phyloP scores from a whole-genome alignment of 1,139 yeast genomes.

The Candida tetrigidarum region DNA sequence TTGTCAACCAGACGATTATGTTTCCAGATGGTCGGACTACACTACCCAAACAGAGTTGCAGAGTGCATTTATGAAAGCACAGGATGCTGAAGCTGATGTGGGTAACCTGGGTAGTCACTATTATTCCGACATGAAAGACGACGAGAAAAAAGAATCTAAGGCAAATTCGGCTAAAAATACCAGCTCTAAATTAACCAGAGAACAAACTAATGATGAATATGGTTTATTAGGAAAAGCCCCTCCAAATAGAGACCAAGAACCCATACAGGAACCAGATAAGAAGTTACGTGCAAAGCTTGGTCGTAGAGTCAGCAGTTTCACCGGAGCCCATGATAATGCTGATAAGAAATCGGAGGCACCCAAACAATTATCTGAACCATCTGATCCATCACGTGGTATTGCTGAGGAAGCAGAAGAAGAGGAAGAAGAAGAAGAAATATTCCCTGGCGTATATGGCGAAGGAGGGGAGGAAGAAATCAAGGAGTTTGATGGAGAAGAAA shows the following conservation, averaged over 20 bases:
- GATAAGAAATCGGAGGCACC: conserved; percentile 5
- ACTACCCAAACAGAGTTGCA: conserved; percentile 65
- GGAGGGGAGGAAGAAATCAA: conserved; percentile 4
- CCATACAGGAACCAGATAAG: conserved; percentile 12
- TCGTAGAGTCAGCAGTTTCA: conserved; percentile 14
- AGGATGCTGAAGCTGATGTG: conserved; percentile 38
- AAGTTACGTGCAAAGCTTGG: conserved; percentile 14
- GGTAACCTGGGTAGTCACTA: conserved; percentile 23
- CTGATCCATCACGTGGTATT: neutral
- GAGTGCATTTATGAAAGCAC: conserved; percentile 60
- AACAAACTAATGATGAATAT: conserved; percentile 23
- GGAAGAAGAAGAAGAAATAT: neutral
- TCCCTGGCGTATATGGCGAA: too few species aligned
- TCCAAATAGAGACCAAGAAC: conserved; percentile 21
- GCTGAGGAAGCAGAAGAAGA: neutral
- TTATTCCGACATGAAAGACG: conserved; percentile 5
- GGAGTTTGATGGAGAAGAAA: neutral
- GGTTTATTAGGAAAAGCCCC: conserved; percentile 49
- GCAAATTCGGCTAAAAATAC: conserved; percentile 3
- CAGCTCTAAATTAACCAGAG: neutral
- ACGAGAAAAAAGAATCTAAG: conserved; percentile 12
- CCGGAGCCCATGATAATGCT: conserved; percentile 4
- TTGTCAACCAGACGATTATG: conserved; percentile 92
- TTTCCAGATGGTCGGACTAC: conserved; percentile 87
- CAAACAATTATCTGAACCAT: conserved; percentile 3